Evolutionary conservation across 139 green algal genomes (phyloP), one percentile per base, ranked within the genome.

Genomic region (Deuterostichococcus epilithicus): DNA sequence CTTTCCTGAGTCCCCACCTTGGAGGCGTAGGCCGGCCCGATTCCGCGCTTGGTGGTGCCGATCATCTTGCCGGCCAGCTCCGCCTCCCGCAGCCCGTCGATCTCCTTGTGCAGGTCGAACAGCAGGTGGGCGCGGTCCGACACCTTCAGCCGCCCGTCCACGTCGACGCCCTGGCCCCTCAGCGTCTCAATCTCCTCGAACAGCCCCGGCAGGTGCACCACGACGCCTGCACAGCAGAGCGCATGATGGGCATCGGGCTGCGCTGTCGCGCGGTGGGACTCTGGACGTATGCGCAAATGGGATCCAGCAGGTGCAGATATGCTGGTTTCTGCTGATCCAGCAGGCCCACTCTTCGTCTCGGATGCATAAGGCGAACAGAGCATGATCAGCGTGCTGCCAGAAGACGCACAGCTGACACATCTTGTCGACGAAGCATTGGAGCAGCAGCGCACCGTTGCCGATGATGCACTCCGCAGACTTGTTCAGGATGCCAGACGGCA

Each of bases 51-150:
- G 35, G 96, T 99, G 47, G 96, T 99, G 69, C 96, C 96, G 28
- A 73, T 37, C 66, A 81, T 65, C 77, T 77, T 37, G 42, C 88
- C 93, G 22, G 86, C 87, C 37, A 98, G 87, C 88, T 98, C 94
- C 2, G 82, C 91, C 84, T 99, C 96, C 0, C 96, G 86, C 38
- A 94, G 76, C 0, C 94, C 96, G 78, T 99, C 96, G 33, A 98
- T 92, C 82, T 97, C 93, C 86, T 98, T 97, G 85, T 99, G 96
- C 69, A 99, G 76, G 77, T 99, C 96, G 78, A 99, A 98, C 36
- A 99, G 90, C 71, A 99, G 83, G 84, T 99, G 96, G 0, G 96
- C 96, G 23, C 96, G 82, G 81, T 97, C 91, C 1, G 85, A 92
- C 45, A 97, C 86, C 20, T 94, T 75, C 36, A 97, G 85, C 13